Evolutionary conservation across 1,284 basidiomycete species (phyloP), one percentile per base, ranked within the genome.

Genomic region (Lentinus polychrous): DNA sequence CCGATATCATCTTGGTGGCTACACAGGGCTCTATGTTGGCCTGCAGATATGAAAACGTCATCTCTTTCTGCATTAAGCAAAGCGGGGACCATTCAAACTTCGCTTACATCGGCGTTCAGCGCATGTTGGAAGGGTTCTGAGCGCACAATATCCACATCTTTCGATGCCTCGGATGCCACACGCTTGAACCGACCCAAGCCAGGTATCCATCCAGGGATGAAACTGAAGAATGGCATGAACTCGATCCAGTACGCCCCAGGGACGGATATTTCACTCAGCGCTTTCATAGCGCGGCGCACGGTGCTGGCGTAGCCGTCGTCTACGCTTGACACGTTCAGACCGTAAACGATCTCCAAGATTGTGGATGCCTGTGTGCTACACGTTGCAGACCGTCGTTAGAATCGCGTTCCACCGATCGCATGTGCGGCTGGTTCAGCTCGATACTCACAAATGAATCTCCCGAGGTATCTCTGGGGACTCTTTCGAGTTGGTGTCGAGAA

Each of bases 201-300:
- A 1, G 71, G 71, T 39, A 72, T 52, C 69, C 69, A 72, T 8
- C 46, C 54, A 0, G 71, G 71, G 10, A 72, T 49, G 43, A 69
- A 57, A 1, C 43, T 41, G 6, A 56, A 45, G 8, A 53, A 49
- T 0, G 55, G 54, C 6, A 57, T 46, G 2, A 48, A 44, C 8
- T 58, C 50, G 2, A 57, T 45, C 31, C 38, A 49, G 24, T 52
- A 57, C 14, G 17, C 37, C 0, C 53, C 55, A 0, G 49, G 50
- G 1, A 39, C 37, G 23, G 18, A 8, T 3, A 38, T 22, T 10
- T 3, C 24, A 8, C 8, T 22, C 5, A 41, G 18, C 14, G 34
- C 35, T 8, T 52, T 46, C 18, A 53, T 2, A 0, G 52, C 50
- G 6, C 45, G 45, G 6, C 46, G 12, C 0, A 35, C 15, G 0